A percentile compares a stretch with the other conserved stretches of the same genome.
Conservation (phyloP, 192 early-diverging fungal genomes). For the Backusella morwellensis region DNA sequence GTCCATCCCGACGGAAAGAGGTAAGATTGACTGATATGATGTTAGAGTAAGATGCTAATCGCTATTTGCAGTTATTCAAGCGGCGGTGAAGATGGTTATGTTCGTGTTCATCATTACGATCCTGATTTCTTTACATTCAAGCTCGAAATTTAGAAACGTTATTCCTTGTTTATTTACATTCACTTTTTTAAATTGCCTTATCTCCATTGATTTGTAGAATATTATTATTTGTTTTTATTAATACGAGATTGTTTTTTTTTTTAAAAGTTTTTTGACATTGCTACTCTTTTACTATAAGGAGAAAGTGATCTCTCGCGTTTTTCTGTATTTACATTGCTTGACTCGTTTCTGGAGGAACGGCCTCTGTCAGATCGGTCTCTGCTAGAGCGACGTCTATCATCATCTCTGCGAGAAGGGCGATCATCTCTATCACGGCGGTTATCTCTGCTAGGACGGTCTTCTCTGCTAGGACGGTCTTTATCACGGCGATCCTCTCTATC, state of each 20-base stretch:
- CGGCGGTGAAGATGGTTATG: conserved; percentile 97
- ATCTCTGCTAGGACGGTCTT: not conserved
- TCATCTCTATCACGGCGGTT: not conserved
- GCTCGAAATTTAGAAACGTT: conserved; percentile 49
- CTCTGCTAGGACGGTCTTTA: not conserved
- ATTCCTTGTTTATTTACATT: not conserved
- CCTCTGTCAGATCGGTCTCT: not conserved
- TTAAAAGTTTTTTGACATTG: not conserved
- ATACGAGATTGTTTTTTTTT: not conserved
- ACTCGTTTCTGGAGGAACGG: not conserved
- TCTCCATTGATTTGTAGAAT: conserved; percentile 1
- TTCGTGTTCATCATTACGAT: conserved; percentile 95
- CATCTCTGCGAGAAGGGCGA: not conserved
- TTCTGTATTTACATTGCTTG: not conserved
- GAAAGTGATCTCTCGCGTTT: conserved; percentile 11
- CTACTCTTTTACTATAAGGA: conserved; percentile 5
- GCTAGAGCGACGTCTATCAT: not conserved
- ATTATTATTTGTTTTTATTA: not conserved
- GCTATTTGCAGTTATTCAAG: conserved; percentile 66
- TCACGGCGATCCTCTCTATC: not conserved
- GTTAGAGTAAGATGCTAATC: not conserved
- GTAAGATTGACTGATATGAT: not conserved
- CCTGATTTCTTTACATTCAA: conserved; percentile 94
- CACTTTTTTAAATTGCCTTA: not conserved
- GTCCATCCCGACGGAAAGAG: conserved; percentile 93